Base-by-base conservation (phyloP, 2,329 filamentous ascomycete species). In the Paecilomyces niveus region DNA sequence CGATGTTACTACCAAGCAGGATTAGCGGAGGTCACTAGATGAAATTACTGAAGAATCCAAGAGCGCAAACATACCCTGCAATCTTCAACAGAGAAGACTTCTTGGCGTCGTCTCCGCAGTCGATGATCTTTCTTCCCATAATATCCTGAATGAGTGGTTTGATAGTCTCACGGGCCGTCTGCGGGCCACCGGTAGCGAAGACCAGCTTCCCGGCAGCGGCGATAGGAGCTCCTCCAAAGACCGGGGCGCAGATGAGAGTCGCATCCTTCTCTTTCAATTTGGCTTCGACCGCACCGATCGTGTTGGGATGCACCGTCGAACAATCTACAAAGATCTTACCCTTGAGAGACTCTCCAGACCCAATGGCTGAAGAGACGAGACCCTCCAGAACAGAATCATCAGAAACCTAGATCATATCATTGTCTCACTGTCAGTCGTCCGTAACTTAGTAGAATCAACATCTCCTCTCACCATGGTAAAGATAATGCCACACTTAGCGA, bases 321-420 rank as follows among this genome's bases (percentile, higher is more conserved):
- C 88, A 92, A 68, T 96, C 91, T 18, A 96, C 83, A 64, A 96
- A 88, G 35, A 95, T 79, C 78, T 95, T 96, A 63, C 86, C 88
- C 31, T 80, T 80, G 33, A 89, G 66, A 0, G 70, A 65, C 13
- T 66, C 64, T 3, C 65, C 66, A 3, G 62, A 68, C 39, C 57
- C 64, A 53, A 67, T 55, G 1, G 66, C 67, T 5, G 68, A 64
- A 13, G 66, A 65, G 54, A 71, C 62, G 0, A 75, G 62, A 3
- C 63, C 64, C 57, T 70, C 58, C 2, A 77, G 69, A 22, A 76
- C 74, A 2, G 70, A 57, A 64, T 78, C 76, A 58, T 78, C 74
- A 55, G 74, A 74, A 54, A 78, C 69, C 65, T 74, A 18, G n/a
- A 18, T 3, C 2, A 29, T n/a, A 63, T 60, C 8, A 59, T n/a